phyloP scores from a whole-genome alignment of 2,329 filamentous ascomycete species.

The Albophoma yamanashiensis region DNA sequence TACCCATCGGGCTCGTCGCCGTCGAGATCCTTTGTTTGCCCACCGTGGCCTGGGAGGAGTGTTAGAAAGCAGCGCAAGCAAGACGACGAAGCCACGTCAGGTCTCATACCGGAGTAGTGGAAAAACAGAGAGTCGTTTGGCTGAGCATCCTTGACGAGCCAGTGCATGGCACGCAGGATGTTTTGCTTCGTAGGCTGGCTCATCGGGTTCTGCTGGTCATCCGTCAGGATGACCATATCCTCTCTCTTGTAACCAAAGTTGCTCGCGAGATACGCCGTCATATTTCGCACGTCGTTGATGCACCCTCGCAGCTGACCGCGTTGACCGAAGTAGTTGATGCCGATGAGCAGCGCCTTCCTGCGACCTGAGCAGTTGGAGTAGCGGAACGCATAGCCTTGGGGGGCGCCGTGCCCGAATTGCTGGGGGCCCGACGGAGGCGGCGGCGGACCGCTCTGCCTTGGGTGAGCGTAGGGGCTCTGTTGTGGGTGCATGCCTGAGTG shows the following conservation, averaged over 20 bases:
- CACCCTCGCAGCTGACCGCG: conserved; percentile 83
- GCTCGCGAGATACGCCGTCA: conserved; percentile 82
- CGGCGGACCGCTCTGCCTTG: conserved; percentile 37
- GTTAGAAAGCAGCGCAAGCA: background rate
- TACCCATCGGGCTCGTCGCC: conserved; percentile 75
- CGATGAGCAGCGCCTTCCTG: conserved; percentile 81
- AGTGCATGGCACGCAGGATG: conserved; percentile 92
- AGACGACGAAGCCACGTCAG: background rate
- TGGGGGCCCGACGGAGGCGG: conserved; percentile 58
- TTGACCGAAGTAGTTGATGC: conserved; percentile 95
- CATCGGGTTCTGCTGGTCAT: conserved; percentile 96
- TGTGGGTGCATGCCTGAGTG: conserved; percentile 9
- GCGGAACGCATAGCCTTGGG: conserved; percentile 71
- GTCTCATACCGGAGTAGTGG: conserved; percentile 74
- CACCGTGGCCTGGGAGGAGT: conserved; percentile 51
- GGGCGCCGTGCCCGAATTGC: conserved; percentile 70
- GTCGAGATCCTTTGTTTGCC: conserved; percentile 70
- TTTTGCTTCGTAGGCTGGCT: conserved; percentile 95
- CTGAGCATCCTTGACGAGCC: conserved; percentile 86
- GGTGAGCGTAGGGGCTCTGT: conserved; percentile 3
- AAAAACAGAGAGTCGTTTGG: conserved; percentile 96
- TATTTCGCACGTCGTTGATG: conserved; percentile 96
- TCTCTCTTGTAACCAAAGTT: conserved; percentile 88
- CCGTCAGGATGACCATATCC: conserved; percentile 94
- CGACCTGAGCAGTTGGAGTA: conserved; percentile 86